Evolutionary conservation across 768 basidiomycete genomes (phyloP).

Genomic region (Tylopilus vinaceipallidus): DNA sequence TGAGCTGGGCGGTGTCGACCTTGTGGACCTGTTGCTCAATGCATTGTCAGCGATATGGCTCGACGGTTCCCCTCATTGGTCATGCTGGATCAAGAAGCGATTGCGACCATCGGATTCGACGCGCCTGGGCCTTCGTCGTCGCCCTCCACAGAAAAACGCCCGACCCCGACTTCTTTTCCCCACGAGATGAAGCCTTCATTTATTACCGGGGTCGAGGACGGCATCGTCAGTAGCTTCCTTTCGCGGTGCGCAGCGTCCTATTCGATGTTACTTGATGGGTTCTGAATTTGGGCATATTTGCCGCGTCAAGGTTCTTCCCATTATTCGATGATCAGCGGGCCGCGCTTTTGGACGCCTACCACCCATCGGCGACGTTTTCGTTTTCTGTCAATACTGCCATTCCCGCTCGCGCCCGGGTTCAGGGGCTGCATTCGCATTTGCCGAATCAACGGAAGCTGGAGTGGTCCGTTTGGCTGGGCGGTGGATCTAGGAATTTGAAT

Average conservation of each 20-base stretch:
- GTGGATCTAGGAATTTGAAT: conserved; percentile 75
- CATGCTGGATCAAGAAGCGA: conserved; percentile 80
- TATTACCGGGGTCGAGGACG: conserved; percentile 68
- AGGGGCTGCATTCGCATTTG: conserved; percentile 64
- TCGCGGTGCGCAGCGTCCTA: conserved; percentile 51
- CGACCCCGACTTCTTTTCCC: conserved; percentile 75
- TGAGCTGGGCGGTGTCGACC: conserved; percentile 32
- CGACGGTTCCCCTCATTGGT: conserved; percentile 79
- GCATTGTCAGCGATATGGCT: conserved; percentile 62
- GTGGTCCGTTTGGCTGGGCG: conserved; percentile 69
- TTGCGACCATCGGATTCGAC: conserved; percentile 77
- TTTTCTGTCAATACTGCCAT: conserved; percentile 83
- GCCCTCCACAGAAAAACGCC: conserved; percentile 37
- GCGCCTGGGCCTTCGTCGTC: conserved; percentile 53
- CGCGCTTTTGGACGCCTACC: conserved; percentile 69
- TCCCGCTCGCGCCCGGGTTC: conserved; percentile 71
- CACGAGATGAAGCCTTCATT: conserved; percentile 70
- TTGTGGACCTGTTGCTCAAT: conserved; percentile 1
- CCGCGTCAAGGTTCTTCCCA: conserved; percentile 72
- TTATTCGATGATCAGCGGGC: conserved; percentile 77
- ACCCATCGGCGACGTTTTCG: conserved; percentile 87
- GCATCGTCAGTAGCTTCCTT: conserved; percentile 73
- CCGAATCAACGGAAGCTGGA: conserved; percentile 83
- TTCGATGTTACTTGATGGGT: background rate
- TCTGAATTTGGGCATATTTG: conserved; percentile 12